These are phyloP conservation scores for Amaranthus tricolor DNA, from an alignment of 179 eudicot species.

Conservation along the genomic window DNA sequence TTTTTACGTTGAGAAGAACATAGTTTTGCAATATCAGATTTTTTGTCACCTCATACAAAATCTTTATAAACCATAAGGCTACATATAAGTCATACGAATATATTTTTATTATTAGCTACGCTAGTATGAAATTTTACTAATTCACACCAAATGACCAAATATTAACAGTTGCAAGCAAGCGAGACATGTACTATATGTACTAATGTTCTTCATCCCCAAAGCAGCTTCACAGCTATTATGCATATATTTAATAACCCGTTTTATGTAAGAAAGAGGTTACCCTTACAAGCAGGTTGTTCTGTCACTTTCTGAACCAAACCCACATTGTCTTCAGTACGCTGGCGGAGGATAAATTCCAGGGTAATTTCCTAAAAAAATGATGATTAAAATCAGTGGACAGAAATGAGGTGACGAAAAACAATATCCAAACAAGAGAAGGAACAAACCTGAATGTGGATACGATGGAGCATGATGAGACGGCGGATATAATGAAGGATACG, in stretches of 20 bases:
- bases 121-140: not conserved
- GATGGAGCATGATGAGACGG: slow-evolving; percentile 45
- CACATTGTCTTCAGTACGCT: slow-evolving; percentile 38
- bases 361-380: slow-evolving; percentile 34
- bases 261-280: slow-evolving; percentile 13
- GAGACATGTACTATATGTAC: not conserved
- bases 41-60: too few species aligned
- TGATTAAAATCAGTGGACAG: not conserved
- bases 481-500: slow-evolving; percentile 47
- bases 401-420: not conserved
- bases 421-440: not conserved
- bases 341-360: slow-evolving; percentile 58
- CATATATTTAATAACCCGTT: not conserved
- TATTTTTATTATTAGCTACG: not conserved
- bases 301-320: not conserved
- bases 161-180: not conserved
- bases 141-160: too few species aligned
- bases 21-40: too few species aligned
- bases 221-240: not conserved
- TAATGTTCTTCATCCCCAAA: not conserved
- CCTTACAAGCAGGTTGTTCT: not conserved
- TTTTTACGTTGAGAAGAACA: too few species aligned
- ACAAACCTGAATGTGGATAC: slow-evolving; percentile 41
- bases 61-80: too few species aligned
- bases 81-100: too few species aligned